Evolutionary conservation across 495 filamentous ascomycete species (phyloP), one percentile per base, ranked within the genome.

Genomic region (Hypoxylon lienhwacheense): DNA sequence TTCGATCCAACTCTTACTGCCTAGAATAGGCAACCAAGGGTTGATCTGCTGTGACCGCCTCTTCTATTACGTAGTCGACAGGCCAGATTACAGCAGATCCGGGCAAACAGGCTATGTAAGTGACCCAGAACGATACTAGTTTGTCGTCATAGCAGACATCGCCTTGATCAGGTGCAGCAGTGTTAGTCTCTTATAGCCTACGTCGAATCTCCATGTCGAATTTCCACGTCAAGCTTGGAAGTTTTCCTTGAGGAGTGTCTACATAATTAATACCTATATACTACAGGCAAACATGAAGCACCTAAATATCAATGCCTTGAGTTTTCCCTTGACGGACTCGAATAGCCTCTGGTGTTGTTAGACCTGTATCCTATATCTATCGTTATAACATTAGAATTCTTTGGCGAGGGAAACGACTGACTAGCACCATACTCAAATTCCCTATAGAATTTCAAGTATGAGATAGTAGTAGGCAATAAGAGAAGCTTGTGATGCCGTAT

Each of bases 101-200:
- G n/a, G n/a, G n/a, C n/a, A n/a, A n/a, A n/a, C 16, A 19, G 10
- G 12, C 37, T 20, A 25, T 10, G 39, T 8, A 15, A 59, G 53
- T 3, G 55, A 59, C 1, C 48, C 48, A 20, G n/a, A n/a, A n/a
- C n/a, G n/a, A 16, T 0, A 1, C 55, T 48, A 1, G 43, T 59
- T 7, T 22, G 19, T 59, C 35, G 11, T 59, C 55, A 8, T 48
- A 53, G 11, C 55, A 59, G 25, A 5, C 5, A 29, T 53, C 42
- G 16, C 55, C 47, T 33, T 43, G 17, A 8, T 31, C 22, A 31
- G 53, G 2, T 47, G 47, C 16, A 47, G 36, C 8, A 59, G 42
- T 12, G 47, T 48, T 29, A 43, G 5, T 2, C 4, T 21, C 1
- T 0, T 0, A 2, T n/a, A 1, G 0, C 43, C 42, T 8, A 42